Base-by-base conservation (phyloP, 257 asterid genomes). In the Phtheirospermum japonicum region DNA sequence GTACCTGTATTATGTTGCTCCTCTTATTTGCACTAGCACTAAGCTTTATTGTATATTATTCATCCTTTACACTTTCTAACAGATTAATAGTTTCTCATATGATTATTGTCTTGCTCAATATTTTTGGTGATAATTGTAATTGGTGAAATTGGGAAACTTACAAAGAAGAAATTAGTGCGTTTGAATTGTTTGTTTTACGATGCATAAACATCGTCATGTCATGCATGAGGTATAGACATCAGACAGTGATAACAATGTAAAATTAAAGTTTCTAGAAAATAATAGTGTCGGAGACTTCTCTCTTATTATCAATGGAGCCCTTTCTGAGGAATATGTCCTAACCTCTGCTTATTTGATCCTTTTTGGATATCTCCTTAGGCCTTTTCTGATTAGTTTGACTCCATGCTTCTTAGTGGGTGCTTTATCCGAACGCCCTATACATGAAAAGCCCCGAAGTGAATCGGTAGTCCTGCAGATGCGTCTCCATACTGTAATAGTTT, bases 11-110 rank as follows among this genome's bases (percentile, higher is more conserved):
- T 59, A 9, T 36, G 18, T 61, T 40, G 8, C 28, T 67, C 40
- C 52, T 55, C 16, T 64, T 19, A 46, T 52, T 23, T 73, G 28
- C 66, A 34, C 40, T 69, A 34, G 34, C 48, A 34, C 58, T 62
- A 16, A 28, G 19, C 7, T 46, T 68, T 69, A 55, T 26, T 62
- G 12, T 57, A 11, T 30, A 65, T n/a, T 57, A 26, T 60, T 23
- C 58, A 31, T 26, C 57, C 34, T 46, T 10, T 16, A 46, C 4
- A 17, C 23, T 13, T 6, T 46, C n/a, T 14, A 46, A 46, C 7
- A 60, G 39, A 39, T 16, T 50, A 49, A 30, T 4, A 17, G 54
- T 23, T 31, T 33, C 54, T 40, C 18, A 32, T 61, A 30, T 40
- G 54, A 45, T 14, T 51, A 16, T 53, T 34, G 33, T 58, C 61